These are phyloP conservation scores for Backusella macrospora DNA, from an alignment of 192 early-diverging fungal species.

Conservation along the genomic window DNA sequence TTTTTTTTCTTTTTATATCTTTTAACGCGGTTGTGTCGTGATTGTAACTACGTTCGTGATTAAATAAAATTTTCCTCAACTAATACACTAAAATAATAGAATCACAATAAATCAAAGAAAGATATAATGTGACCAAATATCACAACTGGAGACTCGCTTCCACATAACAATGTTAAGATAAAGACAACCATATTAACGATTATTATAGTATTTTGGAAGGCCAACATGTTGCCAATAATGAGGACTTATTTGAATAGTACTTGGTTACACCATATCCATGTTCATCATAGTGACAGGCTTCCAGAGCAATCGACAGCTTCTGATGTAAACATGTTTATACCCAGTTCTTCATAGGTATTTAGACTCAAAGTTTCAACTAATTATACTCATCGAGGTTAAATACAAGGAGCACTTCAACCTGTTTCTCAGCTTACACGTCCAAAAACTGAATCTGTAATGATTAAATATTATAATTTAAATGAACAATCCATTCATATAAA, in stretches of 20 bases:
- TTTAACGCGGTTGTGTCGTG: too few relatives aligned
- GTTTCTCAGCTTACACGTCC: neutral
- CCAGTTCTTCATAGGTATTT: neutral
- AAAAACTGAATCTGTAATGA: neutral
- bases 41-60: too few relatives aligned
- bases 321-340: neutral
- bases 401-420: neutral
- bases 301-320: neutral
- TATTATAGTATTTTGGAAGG: neutral
- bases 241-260: neutral
- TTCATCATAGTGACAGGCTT: neutral
- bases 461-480: constrained; percentile 13
- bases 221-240: neutral
- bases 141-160: too few relatives aligned
- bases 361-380: neutral
- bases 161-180: too few relatives aligned
- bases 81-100: too few relatives aligned
- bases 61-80: too few relatives aligned
- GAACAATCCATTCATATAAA: constrained; percentile 21
- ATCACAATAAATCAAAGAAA: too few relatives aligned
- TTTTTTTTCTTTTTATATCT: constrained; percentile 2
- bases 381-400: neutral
- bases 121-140: too few relatives aligned
- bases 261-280: neutral
- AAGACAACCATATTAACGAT: neutral